Conservation (phyloP, 495 filamentous ascomycete genomes). For the Xylaria cubensis region DNA sequence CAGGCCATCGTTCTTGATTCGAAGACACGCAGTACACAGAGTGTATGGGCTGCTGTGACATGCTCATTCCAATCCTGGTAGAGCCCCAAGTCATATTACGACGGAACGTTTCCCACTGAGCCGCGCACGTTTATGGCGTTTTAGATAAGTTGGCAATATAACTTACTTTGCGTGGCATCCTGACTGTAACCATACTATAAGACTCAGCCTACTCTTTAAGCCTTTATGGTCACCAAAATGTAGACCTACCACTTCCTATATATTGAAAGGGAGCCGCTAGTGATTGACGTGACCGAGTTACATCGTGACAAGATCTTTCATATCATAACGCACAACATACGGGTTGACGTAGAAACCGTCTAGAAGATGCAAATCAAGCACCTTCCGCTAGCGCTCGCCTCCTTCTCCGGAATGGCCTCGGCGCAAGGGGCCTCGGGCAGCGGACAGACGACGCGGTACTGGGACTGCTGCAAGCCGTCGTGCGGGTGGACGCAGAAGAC, state of each 20-base stretch:
- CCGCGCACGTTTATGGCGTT: background rate
- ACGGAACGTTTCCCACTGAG: background rate
- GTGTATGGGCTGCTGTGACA: background rate
- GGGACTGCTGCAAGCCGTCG: slow-evolving; percentile 74
- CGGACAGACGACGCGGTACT: slow-evolving; percentile 69
- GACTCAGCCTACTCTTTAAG: background rate
- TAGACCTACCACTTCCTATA: background rate
- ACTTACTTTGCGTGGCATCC: background rate
- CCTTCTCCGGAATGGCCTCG: slow-evolving; percentile 23
- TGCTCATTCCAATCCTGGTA: background rate
- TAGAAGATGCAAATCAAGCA: slow-evolving; percentile 21
- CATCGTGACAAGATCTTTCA: background rate
- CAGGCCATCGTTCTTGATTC: background rate
- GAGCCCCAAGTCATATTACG: background rate
- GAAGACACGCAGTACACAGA: background rate
- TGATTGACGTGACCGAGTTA: slow-evolving; percentile 13
- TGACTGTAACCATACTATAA: background rate
- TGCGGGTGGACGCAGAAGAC: slow-evolving; percentile 69
- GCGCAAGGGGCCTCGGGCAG: slow-evolving; percentile 43
- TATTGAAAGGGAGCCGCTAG: background rate
- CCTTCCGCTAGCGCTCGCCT: slow-evolving; percentile 26
- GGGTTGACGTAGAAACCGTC: background rate
- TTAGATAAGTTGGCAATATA: slow-evolving; percentile 10
- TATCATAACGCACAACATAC: background rate
- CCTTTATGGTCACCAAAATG: background rate